Base-by-base conservation (phyloP, 78 protist species). In the Chrysochromulina tobinii region DNA sequence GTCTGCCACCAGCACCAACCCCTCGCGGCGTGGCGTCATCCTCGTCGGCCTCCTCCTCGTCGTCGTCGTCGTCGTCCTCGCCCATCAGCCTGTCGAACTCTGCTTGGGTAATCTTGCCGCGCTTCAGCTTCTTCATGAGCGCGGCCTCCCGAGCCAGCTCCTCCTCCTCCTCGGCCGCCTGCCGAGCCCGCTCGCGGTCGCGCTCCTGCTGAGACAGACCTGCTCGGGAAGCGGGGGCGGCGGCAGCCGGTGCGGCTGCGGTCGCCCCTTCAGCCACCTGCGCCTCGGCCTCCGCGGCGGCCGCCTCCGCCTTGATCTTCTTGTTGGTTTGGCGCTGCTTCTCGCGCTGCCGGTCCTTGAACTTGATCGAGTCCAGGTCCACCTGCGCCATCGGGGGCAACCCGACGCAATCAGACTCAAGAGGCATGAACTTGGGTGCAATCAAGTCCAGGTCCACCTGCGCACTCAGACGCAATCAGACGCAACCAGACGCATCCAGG, bases 301-400 rank as follows among this genome's bases (percentile, higher is more conserved):
- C 69, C 73, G 7, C 12, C 23, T 12, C 12, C 64, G 64, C 64
- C 7, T 7, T 12, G 23, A 59, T 7, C 7, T 23, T 5, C 87
- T 54, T 53, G 38, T 23, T 5, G 11, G 0, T 53, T 48, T 27
- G 79, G 38, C 93, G 93, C 89, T 38, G 66, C 75, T 27, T 18
- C 67, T 91, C 93, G 55, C 93, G 91, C 91, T 51, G 23, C 77
- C 50, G 72, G 90, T 91, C 90, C 55, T 38, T 27, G 86, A 58
- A 91, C 38, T 54, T 9, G 48, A 83, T 21, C 61, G 73, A 1
- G 58, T 85, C 68, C 38, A 85, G 1, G 12, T 59, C 64, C 23
- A 64, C 69, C 25, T 64, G 27, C 48, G 1, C 87, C 23, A 38
- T 51, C 50, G 87, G 59, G 50, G 11, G 18, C 11, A 1, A 21